Evolutionary conservation across 257 asterid genomes (phyloP).

Genomic region (Capsicum pubescens): DNA sequence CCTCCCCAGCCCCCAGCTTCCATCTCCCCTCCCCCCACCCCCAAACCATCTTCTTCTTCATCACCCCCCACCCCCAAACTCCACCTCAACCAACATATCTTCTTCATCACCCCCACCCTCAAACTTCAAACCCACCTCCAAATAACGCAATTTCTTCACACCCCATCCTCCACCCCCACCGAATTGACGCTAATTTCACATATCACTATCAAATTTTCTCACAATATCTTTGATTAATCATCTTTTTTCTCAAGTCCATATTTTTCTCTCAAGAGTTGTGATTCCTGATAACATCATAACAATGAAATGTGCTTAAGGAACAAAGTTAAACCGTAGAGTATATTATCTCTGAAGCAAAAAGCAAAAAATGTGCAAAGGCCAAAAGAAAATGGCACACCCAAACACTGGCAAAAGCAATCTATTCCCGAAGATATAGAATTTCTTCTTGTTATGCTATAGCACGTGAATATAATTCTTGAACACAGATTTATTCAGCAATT

Average conservation of each 20-base stretch:
- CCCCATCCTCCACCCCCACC: too few species aligned
- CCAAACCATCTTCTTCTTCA: too few species aligned
- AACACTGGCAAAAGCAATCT: constrained; percentile 82
- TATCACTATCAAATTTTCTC: too few species aligned
- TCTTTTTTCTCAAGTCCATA: constrained; percentile 67
- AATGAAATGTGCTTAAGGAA: constrained; percentile 23
- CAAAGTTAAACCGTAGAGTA: constrained; percentile 35
- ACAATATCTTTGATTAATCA: too few species aligned
- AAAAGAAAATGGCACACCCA: constrained; percentile 54
- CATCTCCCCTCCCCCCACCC: too few species aligned
- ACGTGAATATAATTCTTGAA: constrained; percentile 66
- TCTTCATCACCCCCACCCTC: too few species aligned
- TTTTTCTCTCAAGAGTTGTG: constrained; percentile 81
- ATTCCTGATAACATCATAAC: constrained; percentile 58
- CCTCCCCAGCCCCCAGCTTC: too few species aligned
- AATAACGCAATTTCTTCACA: too few species aligned
- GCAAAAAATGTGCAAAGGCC: constrained; percentile 11
- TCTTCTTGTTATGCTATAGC: constrained; percentile 73
- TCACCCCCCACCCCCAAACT: too few species aligned
- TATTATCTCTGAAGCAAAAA: constrained; percentile 7
- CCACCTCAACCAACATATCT: too few species aligned
- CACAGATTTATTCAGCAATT: constrained; percentile 30
- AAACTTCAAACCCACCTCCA: too few species aligned
- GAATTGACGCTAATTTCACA: too few species aligned
- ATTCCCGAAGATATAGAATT: constrained; percentile 70